These are phyloP conservation scores for Discostella pseudostelligera DNA, from an alignment of 108 stramenopile species.

Conservation along the genomic window DNA sequence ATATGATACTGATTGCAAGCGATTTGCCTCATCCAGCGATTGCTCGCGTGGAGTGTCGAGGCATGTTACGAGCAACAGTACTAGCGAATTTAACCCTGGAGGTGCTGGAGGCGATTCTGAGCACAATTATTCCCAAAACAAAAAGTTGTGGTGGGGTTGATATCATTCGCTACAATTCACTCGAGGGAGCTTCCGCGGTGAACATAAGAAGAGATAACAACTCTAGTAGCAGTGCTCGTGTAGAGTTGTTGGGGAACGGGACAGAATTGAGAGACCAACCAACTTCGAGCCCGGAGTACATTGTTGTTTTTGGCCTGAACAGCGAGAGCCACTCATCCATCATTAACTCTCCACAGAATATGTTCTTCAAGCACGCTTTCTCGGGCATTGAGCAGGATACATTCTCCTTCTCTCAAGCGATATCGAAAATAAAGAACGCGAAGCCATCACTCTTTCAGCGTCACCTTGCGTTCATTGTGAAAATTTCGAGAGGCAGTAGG, in stretches of 20 bases:
- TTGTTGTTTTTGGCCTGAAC: constrained; percentile 52
- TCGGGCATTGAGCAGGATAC: constrained; percentile 11
- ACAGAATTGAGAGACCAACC: constrained; percentile 53
- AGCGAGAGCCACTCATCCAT: constrained; percentile 16
- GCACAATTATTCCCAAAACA: constrained; percentile 28
- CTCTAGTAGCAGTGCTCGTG: constrained; percentile 5
- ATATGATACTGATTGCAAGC: constrained; percentile 43
- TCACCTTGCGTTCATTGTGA: constrained; percentile 33
- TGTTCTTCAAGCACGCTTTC: constrained; percentile 40
- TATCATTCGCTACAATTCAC: constrained; percentile 23
- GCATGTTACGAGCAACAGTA: constrained; percentile 46
- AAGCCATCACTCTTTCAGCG: constrained; percentile 31
- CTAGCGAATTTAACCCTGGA: constrained; percentile 61
- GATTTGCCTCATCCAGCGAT: constrained; percentile 72
- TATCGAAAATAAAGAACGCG: constrained; percentile 18
- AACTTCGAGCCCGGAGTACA: constrained; percentile 69
- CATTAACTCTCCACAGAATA: constrained; percentile 15
- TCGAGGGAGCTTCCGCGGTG: constrained; percentile 13
- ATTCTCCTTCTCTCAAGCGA: constrained; percentile 32
- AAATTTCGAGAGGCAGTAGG: constrained; percentile 22
- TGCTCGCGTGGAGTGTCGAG: constrained; percentile 24
- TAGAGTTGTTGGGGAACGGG: constrained; percentile 10
- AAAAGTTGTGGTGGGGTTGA: constrained; percentile 17
- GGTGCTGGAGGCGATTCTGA: constrained; percentile 43
- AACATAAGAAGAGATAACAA: constrained; percentile 15